phyloP scores from a whole-genome alignment of 306 rosid genomes.

The Abrus precatorius region DNA sequence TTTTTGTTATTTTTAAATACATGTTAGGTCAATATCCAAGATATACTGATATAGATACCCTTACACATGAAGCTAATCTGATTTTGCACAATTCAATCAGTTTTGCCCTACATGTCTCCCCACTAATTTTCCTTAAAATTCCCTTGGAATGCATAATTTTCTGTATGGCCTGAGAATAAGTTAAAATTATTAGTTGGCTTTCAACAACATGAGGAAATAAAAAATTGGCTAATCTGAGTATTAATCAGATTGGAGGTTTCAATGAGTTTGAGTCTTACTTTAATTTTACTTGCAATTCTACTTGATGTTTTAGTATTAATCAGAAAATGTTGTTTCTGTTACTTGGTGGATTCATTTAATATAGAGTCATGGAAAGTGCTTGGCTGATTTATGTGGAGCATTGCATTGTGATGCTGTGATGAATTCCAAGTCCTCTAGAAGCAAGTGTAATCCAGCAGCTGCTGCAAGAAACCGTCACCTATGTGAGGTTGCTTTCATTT shows the following conservation, averaged over 20 bases:
- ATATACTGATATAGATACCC: conserved; percentile 1
- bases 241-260: not conserved
- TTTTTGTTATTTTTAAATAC: conserved; percentile 24
- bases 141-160: conserved; percentile 2
- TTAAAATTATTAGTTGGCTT: not conserved
- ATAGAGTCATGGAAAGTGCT: conserved; percentile 84
- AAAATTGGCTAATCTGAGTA: conserved; percentile 18
- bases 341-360: conserved; percentile 34
- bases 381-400: conserved; percentile 97
- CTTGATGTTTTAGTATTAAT: conserved; percentile 13
- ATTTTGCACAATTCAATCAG: conserved; percentile 7
- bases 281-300: conserved; percentile 14
- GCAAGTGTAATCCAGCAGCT: conserved; percentile 88
- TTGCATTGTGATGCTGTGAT: conserved; percentile 81
- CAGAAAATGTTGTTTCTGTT: conserved; percentile 26
- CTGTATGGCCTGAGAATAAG: not conserved
- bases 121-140: not conserved
- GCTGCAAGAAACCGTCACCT: conserved; percentile 82
- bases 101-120: not conserved
- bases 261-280: conserved; percentile 24
- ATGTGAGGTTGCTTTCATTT: conserved; percentile 84
- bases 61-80: conserved; percentile 26
- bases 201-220: not conserved
- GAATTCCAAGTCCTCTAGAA: conserved; percentile 68
- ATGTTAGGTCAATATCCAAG: conserved; percentile 12